Evolutionary conservation across 2,329 filamentous ascomycete genomes (phyloP).

Genomic region (Pseudophaeomoniella oleicola): DNA sequence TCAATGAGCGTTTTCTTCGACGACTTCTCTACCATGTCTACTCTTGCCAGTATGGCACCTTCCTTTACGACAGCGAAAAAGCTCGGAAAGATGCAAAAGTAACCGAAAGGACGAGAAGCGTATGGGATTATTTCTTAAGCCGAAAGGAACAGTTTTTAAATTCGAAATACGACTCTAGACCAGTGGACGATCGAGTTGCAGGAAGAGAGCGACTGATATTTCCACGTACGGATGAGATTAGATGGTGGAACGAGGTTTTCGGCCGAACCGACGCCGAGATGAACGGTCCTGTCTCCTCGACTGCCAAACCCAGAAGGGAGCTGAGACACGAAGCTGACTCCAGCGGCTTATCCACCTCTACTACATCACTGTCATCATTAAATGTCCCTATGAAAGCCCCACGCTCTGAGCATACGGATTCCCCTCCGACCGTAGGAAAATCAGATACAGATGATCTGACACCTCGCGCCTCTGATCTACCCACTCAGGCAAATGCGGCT

Average conservation of each 20-base stretch:
- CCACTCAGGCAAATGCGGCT: not conserved
- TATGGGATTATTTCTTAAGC: conserved; percentile 91
- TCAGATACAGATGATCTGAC: not conserved
- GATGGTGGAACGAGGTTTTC: conserved; percentile 89
- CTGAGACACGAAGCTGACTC: conserved; percentile 1
- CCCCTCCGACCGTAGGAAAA: not conserved
- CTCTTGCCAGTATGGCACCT: conserved; percentile 92
- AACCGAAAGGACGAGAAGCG: conserved; percentile 61
- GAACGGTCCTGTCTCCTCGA: conserved; percentile 54
- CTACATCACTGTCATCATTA: not conserved
- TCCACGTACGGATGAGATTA: conserved; percentile 59
- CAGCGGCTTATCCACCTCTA: not conserved
- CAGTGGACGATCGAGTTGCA: conserved; percentile 61
- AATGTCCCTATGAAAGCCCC: not conserved
- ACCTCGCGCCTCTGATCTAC: not conserved
- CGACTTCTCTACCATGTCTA: conserved; percentile 86
- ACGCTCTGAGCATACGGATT: not conserved
- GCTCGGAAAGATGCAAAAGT: conserved; percentile 60
- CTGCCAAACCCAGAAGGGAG: conserved; percentile 13
- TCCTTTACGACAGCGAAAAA: conserved; percentile 89
- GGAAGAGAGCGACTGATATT: conserved; percentile 76
- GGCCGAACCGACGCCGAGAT: conserved; percentile 81
- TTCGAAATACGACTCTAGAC: conserved; percentile 53
- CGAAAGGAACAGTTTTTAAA: conserved; percentile 72
- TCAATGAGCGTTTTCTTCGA: conserved; percentile 83